Percentiles rank a stretch among this genome's conserved stretches.
These are phyloP conservation scores for Sequoiadendron giganteum DNA, from an alignment of 75 land plant genomes.

Conservation along the genomic window DNA sequence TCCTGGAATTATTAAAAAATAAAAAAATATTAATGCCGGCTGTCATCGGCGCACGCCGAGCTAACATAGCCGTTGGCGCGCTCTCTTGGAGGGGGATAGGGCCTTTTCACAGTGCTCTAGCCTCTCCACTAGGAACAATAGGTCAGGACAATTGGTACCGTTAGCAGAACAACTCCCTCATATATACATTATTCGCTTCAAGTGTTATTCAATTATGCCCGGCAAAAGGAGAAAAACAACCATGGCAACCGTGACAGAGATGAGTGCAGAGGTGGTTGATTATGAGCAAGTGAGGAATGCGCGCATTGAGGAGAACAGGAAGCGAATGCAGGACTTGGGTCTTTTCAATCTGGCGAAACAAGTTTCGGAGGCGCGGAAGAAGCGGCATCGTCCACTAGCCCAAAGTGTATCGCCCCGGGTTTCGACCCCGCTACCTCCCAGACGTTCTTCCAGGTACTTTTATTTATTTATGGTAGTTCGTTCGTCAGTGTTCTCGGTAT, in stretches of 20 bases:
- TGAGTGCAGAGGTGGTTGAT: background rate
- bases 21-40: too few species aligned
- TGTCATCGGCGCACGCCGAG: background rate
- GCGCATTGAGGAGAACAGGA: slow-evolving; percentile 68
- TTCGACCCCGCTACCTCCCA: slow-evolving; percentile 1
- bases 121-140: background rate
- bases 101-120: background rate
- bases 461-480: background rate
- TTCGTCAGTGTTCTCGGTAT: background rate
- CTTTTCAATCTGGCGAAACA: slow-evolving; percentile 37
- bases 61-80: background rate
- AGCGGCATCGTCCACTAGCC: background rate
- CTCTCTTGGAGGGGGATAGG: background rate
- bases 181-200: background rate
- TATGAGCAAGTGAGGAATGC: slow-evolving; percentile 64
- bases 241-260: background rate
- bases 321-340: slow-evolving; percentile 74
- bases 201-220: background rate
- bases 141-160: background rate
- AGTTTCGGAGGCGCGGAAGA: background rate
- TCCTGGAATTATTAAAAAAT: too few species aligned
- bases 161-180: background rate
- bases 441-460: slow-evolving; percentile 30
- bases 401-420: background rate
- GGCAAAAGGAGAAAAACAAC: background rate